phyloP scores from a whole-genome alignment of 2,329 filamentous ascomycete genomes.

The Rachicladosporium sp. region DNA sequence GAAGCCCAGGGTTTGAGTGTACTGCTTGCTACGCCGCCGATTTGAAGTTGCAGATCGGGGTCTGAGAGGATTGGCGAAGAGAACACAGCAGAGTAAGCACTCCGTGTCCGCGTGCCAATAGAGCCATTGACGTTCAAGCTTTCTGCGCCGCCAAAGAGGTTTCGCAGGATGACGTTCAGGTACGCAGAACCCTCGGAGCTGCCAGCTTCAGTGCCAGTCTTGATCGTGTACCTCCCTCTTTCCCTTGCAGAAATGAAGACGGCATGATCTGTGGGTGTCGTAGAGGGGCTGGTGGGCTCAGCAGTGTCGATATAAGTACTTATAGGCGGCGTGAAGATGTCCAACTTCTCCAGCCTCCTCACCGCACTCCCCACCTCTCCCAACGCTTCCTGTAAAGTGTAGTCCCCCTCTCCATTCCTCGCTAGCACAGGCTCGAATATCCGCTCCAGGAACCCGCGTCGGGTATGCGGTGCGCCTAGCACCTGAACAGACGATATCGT shows the following conservation, averaged over 20 bases:
- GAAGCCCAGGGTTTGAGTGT: slow-evolving; percentile 87
- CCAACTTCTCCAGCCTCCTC: slow-evolving; percentile 66
- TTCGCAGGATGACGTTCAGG: slow-evolving; percentile 73
- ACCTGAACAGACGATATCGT: slow-evolving; percentile 77
- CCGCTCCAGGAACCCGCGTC: slow-evolving; percentile 68
- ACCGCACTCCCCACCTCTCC: slow-evolving; percentile 57
- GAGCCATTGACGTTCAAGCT: slow-evolving; percentile 77
- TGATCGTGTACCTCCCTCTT: slow-evolving; percentile 70
- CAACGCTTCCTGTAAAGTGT: slow-evolving; percentile 70
- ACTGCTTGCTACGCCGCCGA: slow-evolving; percentile 71
- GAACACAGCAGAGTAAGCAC: slow-evolving; percentile 78
- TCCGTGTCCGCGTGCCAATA: slow-evolving; percentile 77
- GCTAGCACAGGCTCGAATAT: slow-evolving; percentile 68
- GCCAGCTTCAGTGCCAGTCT: slow-evolving; percentile 88
- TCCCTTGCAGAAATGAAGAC: slow-evolving; percentile 69
- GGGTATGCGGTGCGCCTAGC: slow-evolving; percentile 72
- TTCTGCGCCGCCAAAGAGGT: slow-evolving; percentile 90
- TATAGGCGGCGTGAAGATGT: slow-evolving; percentile 77
- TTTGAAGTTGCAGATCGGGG: slow-evolving; percentile 64
- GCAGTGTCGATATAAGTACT: slow-evolving; percentile 72
- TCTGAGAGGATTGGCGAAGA: slow-evolving; percentile 74
- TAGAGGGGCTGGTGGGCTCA: slow-evolving; percentile 53
- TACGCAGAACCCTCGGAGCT: slow-evolving; percentile 92
- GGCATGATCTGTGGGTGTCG: slow-evolving; percentile 65
- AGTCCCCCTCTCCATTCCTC: slow-evolving; percentile 43